Conservation (phyloP, 2,329 filamentous ascomycete species). For the Hypoxylon sp. region DNA sequence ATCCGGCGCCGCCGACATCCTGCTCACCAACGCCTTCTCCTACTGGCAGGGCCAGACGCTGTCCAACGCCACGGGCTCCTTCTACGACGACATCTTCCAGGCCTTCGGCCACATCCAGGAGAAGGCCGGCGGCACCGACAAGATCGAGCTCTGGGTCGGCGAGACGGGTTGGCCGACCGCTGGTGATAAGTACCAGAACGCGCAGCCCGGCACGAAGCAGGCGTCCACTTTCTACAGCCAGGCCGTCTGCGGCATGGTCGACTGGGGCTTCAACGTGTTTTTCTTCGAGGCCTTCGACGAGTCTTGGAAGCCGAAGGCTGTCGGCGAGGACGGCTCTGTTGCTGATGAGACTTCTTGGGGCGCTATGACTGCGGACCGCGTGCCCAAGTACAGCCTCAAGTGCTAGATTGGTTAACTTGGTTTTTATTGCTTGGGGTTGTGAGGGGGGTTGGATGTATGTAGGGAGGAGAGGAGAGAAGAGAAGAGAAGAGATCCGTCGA, state of each 20-base stretch:
- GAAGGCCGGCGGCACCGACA: conserved; percentile 64
- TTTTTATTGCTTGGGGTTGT: conserved; percentile 11
- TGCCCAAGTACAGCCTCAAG: conserved; percentile 64
- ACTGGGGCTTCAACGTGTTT: conserved; percentile 78
- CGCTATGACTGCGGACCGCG: conserved; percentile 72
- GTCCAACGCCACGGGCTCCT: conserved; percentile 69
- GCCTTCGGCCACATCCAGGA: conserved; percentile 74
- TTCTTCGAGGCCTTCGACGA: conserved; percentile 83
- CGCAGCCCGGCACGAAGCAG: conserved; percentile 71
- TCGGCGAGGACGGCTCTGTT: conserved; percentile 73
- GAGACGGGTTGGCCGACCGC: conserved; percentile 78
- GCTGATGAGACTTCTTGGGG: conserved; percentile 79
- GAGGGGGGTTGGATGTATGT: not conserved
- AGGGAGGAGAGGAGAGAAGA: not conserved
- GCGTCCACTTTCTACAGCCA: conserved; percentile 73
- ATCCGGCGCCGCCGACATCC: conserved; percentile 67
- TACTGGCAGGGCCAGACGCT: conserved; percentile 78
- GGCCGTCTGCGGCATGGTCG: conserved; percentile 74
- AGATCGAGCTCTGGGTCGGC: conserved; percentile 77
- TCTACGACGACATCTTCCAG: conserved; percentile 77
- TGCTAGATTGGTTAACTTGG: conserved; percentile 43
- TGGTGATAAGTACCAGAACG: conserved; percentile 73
- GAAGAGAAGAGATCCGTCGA: not conserved
- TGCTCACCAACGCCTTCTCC: conserved; percentile 77
- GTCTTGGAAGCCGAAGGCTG: conserved; percentile 76